phyloP scores from a whole-genome alignment of 768 basidiomycete species.

The Boletus fagicola region DNA sequence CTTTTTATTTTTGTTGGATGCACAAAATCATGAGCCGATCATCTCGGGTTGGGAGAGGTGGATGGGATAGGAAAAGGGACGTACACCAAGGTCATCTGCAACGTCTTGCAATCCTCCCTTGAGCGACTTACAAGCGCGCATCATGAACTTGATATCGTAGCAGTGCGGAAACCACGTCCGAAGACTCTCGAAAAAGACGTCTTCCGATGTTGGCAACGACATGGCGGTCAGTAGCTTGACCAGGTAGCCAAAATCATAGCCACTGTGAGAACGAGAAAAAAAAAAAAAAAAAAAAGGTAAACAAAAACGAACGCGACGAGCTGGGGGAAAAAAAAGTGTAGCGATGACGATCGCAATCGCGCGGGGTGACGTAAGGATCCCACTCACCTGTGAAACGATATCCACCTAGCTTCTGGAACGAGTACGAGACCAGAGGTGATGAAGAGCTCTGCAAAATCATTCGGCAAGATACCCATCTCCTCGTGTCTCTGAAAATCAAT shows the following conservation, averaged over 20 bases:
- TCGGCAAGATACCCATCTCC: constrained; percentile 86
- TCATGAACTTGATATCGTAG: constrained; percentile 97
- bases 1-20: constrained; percentile 25
- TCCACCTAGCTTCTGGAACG: constrained; percentile 87
- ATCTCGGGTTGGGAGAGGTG: neutral
- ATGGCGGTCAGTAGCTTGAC: constrained; percentile 87
- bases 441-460: constrained; percentile 95
- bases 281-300: neutral
- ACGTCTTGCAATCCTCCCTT: constrained; percentile 93
- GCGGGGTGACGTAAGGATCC: neutral
- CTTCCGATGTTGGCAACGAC: constrained; percentile 86
- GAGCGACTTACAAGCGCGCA: constrained; percentile 78
- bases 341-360: neutral
- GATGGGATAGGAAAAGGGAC: constrained; percentile 29
- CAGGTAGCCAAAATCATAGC: constrained; percentile 99
- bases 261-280: constrained; percentile 47
- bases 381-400: constrained; percentile 93
- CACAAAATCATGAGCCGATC: neutral
- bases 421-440: constrained; percentile 95
- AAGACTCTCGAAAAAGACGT: constrained; percentile 84
- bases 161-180: constrained; percentile 93
- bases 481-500: constrained; percentile 94
- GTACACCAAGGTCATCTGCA: constrained; percentile 90
- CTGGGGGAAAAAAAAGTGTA: neutral
- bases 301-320: neutral